A percentile compares a stretch with the other conserved stretches of the same genome.
These are phyloP conservation scores for Leishmania arabica DNA, from an alignment of 208 protist species.

Conservation along the genomic window DNA sequence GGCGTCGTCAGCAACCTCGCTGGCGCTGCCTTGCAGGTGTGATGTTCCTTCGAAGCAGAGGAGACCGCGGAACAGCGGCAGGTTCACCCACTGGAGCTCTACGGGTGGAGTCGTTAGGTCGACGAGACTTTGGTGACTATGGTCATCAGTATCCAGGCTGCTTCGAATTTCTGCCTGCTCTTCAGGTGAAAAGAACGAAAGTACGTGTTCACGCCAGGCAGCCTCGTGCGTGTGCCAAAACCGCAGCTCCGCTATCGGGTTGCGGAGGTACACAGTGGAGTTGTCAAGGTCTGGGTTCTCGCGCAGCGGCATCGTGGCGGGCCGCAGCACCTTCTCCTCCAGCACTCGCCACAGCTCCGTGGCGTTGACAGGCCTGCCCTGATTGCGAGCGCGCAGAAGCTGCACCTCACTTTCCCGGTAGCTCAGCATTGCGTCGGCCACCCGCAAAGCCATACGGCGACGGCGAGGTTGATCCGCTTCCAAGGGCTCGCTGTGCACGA, in stretches of 20 bases:
- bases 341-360: slow-evolving; percentile 23
- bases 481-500: slow-evolving; percentile 35
- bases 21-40: background rate
- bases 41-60: slow-evolving; percentile 60
- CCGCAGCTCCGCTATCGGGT: slow-evolving; percentile 45
- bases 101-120: background rate
- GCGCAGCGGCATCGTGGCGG: slow-evolving; percentile 7
- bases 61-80: slow-evolving; percentile 64
- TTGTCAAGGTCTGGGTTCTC: slow-evolving; percentile 7
- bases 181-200: slow-evolving; percentile 32
- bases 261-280: slow-evolving; percentile 31
- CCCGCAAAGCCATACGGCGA: slow-evolving; percentile 20
- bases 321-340: slow-evolving; percentile 16
- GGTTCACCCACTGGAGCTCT: slow-evolving; percentile 19
- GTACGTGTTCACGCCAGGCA: slow-evolving; percentile 54
- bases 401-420: slow-evolving; percentile 20
- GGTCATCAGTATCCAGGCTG: slow-evolving; percentile 1
- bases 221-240: slow-evolving; percentile 54
- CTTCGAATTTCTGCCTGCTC: slow-evolving; percentile 30
- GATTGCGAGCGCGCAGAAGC: slow-evolving; percentile 26
- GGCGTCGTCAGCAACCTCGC: background rate
- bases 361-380: slow-evolving; percentile 15
- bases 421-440: slow-evolving; percentile 9
- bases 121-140: background rate
- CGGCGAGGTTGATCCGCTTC: slow-evolving; percentile 28